These are phyloP conservation scores for Paecilomyces fulvus DNA, from an alignment of 2,329 filamentous ascomycete species.

Conservation along the genomic window DNA sequence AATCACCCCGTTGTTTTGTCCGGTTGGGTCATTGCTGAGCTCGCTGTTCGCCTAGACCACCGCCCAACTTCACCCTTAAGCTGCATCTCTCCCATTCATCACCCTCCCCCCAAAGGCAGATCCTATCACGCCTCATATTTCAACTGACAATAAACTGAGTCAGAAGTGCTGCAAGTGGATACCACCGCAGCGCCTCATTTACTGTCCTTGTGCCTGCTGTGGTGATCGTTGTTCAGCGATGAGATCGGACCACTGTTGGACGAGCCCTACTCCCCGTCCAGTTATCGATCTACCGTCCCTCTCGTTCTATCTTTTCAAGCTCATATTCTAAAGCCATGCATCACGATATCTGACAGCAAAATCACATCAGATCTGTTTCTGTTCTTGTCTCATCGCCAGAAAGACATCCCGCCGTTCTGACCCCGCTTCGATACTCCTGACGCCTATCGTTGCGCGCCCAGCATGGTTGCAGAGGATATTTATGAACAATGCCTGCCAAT, in stretches of 20 bases:
- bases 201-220: not conserved
- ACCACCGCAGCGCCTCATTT: not conserved
- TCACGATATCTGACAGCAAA: not conserved
- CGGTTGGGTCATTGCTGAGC: not conserved
- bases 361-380: not conserved
- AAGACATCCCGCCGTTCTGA: not conserved
- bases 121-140: not conserved
- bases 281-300: not conserved
- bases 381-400: not conserved
- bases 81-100: not conserved
- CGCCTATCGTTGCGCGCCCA: not conserved
- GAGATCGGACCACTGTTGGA: not conserved
- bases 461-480: slow-evolving; percentile 81
- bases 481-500: slow-evolving; percentile 83
- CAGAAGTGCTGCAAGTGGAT: not conserved
- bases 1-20: not conserved
- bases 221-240: not conserved
- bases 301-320: not conserved
- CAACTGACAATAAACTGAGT: not conserved
- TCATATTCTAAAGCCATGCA: not conserved
- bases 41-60: slow-evolving; percentile 1
- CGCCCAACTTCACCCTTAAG: not conserved
- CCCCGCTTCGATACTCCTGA: not conserved
- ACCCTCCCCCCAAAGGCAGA: not conserved
- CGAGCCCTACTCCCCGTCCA: not conserved